These are phyloP conservation scores for Colletotrichum tropicicola DNA, from an alignment of 2,329 filamentous ascomycete genomes.

Conservation along the genomic window DNA sequence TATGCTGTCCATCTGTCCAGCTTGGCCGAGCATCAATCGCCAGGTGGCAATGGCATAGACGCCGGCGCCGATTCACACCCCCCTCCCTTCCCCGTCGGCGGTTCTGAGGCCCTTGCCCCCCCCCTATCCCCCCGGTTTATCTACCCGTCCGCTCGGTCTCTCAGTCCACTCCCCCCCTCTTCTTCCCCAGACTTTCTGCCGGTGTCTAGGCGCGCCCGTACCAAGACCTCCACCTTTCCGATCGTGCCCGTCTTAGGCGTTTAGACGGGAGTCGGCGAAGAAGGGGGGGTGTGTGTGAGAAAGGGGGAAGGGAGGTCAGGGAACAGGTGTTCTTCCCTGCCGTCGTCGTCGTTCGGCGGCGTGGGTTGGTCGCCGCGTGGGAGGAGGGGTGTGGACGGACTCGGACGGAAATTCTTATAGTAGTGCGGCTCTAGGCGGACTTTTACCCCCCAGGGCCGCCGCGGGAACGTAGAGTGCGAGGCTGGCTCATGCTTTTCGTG, in stretches of 20 bases:
- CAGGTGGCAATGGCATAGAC: neutral
- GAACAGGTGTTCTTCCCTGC: too few relatives aligned
- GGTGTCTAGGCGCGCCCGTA: neutral
- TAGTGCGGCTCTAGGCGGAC: too few relatives aligned
- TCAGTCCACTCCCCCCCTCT: neutral
- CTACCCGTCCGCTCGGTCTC: neutral
- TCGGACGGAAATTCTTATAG: neutral
- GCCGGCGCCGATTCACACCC: neutral
- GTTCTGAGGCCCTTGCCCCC: neutral
- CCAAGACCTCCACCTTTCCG: conserved; percentile 1
- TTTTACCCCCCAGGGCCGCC: too few relatives aligned
- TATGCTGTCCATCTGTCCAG: neutral
- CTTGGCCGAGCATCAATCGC: too few relatives aligned
- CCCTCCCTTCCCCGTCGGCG: neutral
- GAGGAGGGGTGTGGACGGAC: neutral
- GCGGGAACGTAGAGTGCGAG: too few relatives aligned
- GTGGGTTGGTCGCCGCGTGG: neutral
- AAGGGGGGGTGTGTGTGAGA: neutral
- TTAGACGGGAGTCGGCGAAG: neutral
- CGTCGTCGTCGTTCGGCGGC: too few relatives aligned
- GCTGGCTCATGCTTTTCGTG: too few relatives aligned
- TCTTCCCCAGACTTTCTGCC: neutral
- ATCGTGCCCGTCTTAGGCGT: neutral
- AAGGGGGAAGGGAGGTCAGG: neutral
- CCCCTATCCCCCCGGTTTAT: neutral